Evolutionary conservation across 495 filamentous ascomycete genomes (phyloP), one percentile per base, ranked within the genome.

Genomic region (Jackrogersella multiformis): DNA sequence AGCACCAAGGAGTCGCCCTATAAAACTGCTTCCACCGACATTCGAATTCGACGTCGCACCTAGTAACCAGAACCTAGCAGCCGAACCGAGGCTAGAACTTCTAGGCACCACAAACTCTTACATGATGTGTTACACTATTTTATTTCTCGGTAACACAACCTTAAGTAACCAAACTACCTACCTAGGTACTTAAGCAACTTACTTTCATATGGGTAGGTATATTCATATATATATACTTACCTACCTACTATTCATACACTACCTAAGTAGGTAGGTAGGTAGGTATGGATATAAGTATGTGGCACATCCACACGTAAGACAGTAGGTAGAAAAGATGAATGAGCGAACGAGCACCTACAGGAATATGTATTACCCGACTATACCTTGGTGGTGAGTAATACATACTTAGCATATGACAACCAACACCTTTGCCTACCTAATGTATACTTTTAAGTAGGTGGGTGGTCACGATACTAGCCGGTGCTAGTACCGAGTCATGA

Each of bases 1-100:
- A 30, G 4, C 7, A 30, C 42, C 21, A 20, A n/a, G 39, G 44
- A 28, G 42, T 39, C n/a, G 9, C 13, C 34, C 20, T 48, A 38
- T 53, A 38, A 35, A 46, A 16, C 24, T 2, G 41, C 24, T 9
- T 32, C 21, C 39, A 13, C 38, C 6, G 30, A 53, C 48, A 42
- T 51, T 46, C 35, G 45, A 41, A 35, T 16, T 34, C 23, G 21
- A 45, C 52, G 36, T 56, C 12, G 55, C 21, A 45, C 36, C 2
- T 4, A 24, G 48, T 45, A 56, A n/a, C n/a, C n/a, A n/a, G n/a
- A n/a, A n/a, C n/a, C n/a, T 35, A 56, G 38, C 34, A 51, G 44
- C 51, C 56, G 41, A 56, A 56, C 26, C 38, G 42, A 67, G 64
- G 41, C 64, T 34, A 61, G 56, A 66, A 61, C 61, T 42, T 64